Evolutionary conservation across 1,139 yeast genomes (phyloP).

Genomic region (Suhomyces ambrosiae): DNA sequence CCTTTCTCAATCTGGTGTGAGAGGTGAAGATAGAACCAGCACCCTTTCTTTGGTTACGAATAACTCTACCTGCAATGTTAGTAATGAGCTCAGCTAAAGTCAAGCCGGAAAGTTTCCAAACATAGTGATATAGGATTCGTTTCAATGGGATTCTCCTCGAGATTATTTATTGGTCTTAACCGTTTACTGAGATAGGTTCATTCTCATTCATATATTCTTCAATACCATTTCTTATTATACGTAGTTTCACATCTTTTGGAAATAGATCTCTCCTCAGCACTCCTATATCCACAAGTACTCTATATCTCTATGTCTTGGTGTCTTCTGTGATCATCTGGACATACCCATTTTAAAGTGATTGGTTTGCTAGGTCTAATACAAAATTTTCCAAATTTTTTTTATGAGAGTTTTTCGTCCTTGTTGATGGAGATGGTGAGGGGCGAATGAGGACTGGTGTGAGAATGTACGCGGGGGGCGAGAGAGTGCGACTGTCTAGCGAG

Average conservation of each 20-base stretch:
- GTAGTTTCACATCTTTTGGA: too few relatives aligned
- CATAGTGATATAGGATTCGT: not conserved
- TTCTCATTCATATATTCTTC: not conserved
- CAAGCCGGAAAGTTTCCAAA: not conserved
- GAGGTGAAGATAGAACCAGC: conserved; percentile 99
- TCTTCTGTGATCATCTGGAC: conserved; percentile 41
- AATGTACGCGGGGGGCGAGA: not conserved
- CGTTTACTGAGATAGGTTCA: too few relatives aligned
- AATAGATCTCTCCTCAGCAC: too few relatives aligned
- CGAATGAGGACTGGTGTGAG: conserved; percentile 4
- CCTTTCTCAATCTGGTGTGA: conserved; percentile 99
- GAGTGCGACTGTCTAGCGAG: conserved; percentile 4
- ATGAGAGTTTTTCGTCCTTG: conserved; percentile 8
- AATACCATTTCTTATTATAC: too few relatives aligned
- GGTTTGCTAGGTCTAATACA: conserved; percentile 16
- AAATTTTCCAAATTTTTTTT: conserved; percentile 16
- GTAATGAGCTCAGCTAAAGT: conserved; percentile 8
- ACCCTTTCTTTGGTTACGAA: conserved; percentile 99
- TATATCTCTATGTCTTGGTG: not conserved
- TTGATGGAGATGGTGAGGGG: conserved; percentile 5
- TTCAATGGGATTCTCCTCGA: not conserved
- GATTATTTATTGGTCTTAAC: too few relatives aligned
- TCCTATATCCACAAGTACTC: not conserved
- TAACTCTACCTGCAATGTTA: conserved; percentile 87
- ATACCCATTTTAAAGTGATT: conserved; percentile 19